Conservation (phyloP, 2,329 filamentous ascomycete genomes). For the Trichoderma lentiforme region DNA sequence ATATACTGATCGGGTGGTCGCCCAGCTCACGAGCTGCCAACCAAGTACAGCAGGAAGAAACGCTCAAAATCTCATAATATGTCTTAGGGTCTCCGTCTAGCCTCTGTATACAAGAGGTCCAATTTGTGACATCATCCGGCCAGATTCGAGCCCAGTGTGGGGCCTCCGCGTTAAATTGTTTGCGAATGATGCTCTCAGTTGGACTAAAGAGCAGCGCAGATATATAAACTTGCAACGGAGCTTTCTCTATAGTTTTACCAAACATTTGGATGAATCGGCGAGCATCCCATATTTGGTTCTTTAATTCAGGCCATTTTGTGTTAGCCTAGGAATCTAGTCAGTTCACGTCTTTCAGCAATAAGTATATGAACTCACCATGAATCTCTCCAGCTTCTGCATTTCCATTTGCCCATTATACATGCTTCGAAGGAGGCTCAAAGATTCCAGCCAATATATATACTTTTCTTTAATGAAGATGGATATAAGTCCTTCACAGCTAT, state of each 20-base stretch:
- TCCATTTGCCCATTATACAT: fast-evolving
- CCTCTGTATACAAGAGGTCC: too few species aligned
- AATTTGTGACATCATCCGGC: not conserved
- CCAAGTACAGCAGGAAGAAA: too few species aligned
- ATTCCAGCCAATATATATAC: not conserved
- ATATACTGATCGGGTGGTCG: too few species aligned
- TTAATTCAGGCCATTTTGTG: not conserved
- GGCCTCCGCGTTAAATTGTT: not conserved
- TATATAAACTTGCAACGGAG: not conserved
- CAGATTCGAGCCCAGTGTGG: not conserved
- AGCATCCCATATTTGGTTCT: not conserved
- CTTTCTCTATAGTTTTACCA: not conserved
- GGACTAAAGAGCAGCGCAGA: not conserved
- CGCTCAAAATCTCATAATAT: too few species aligned
- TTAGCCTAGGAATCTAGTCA: not conserved
- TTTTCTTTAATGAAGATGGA: too few species aligned
- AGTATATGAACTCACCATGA: not conserved
- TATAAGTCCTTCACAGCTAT: too few species aligned
- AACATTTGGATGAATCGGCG: not conserved
- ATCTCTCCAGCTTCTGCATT: not conserved
- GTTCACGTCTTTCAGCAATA: too few species aligned
- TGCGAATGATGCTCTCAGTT: not conserved
- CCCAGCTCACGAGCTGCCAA: too few species aligned
- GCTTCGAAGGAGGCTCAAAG: not conserved
- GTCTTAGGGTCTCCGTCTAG: not conserved